Base-by-base conservation (phyloP, 225 moss, liverwort and hornwort genomes). In the Marchantia paleacea region DNA sequence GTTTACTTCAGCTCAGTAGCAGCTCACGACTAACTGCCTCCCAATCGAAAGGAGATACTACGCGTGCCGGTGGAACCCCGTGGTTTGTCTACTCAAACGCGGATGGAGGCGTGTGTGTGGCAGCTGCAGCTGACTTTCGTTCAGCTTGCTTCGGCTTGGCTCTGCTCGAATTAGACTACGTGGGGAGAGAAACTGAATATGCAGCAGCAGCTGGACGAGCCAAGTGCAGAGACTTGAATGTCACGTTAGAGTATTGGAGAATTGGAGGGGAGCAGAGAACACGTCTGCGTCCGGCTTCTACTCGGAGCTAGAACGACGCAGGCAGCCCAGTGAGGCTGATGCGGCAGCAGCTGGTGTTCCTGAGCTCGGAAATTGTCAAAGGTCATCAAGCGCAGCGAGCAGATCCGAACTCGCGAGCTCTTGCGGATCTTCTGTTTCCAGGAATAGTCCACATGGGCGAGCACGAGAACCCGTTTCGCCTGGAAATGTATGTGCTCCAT, bases 391-490 rank as follows among this genome's bases (percentile, higher is more conserved):
- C 18, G 66, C 25, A 8, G 39, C 39, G 5, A 68, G 68, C 68
- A 68, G 68, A 68, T 26, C 26, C 10, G 68, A 68, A 30, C 12
- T 29, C 30, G 29, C 24, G 14, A 29, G 13, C 68, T 68, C 22
- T 3, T 25, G 66, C 26, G 26, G 28, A 26, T 67, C 69, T 47
- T 70, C 69, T 70, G 69, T 70, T 70, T 49, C 48, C 69, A 39
- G 69, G 69, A 18, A 49, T 19, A 70, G 69, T 70, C 69, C 69
- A 70, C 69, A 70, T 70, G 69, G 47, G 69, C 18, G 19, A 48
- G 69, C 69, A 70, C 28, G 28, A 66, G 66, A 28, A 14, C 12
- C 64, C 64, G 3, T 29, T 12, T 28, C 11, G 66, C 30, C 30
- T 31, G 69, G 39, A 31, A 48, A 70, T 68, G 68, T 70, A 28